Conservation (phyloP, 768 basidiomycete species). For the Termitomyces eurrhizus region DNA sequence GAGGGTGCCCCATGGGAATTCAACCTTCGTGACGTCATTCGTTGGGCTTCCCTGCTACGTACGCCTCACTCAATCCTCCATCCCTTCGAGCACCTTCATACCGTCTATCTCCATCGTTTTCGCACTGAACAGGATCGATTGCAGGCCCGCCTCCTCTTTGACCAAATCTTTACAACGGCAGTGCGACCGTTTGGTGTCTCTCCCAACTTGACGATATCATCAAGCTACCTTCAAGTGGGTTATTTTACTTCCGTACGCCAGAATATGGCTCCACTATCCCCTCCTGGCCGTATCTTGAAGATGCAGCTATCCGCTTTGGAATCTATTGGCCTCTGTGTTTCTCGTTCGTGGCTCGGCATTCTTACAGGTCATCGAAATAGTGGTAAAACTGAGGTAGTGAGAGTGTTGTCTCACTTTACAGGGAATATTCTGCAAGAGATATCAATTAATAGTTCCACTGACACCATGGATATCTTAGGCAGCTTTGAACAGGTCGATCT, state of each 20-base stretch:
- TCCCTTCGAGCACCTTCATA: slow-evolving; percentile 62
- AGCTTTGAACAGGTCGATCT: slow-evolving; percentile 90
- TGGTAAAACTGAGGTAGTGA: slow-evolving; percentile 80
- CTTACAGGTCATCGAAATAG: slow-evolving; percentile 67
- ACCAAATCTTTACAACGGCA: slow-evolving; percentile 40
- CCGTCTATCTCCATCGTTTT: slow-evolving; percentile 85
- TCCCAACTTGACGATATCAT: slow-evolving; percentile 41
- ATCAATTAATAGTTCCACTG: slow-evolving; percentile 79
- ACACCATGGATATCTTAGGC: slow-evolving; percentile 91
- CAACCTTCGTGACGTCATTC: slow-evolving; percentile 90
- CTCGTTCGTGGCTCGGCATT: slow-evolving; percentile 85
- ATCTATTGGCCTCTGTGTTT: slow-evolving; percentile 67
- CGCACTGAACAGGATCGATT: slow-evolving; percentile 65
- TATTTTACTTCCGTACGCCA: slow-evolving; percentile 41
- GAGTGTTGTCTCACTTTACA: slow-evolving; percentile 62
- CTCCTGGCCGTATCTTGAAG: slow-evolving; percentile 53
- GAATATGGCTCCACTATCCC: slow-evolving; percentile 30
- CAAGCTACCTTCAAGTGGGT: slow-evolving; percentile 61
- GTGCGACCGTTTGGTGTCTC: slow-evolving; percentile 19
- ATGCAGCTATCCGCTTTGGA: slow-evolving; percentile 64
- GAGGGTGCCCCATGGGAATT: slow-evolving; percentile 96
- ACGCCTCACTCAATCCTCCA: slow-evolving; percentile 29
- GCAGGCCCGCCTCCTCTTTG: slow-evolving; percentile 49
- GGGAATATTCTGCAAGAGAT: slow-evolving; percentile 73
- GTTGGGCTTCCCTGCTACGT: slow-evolving; percentile 71